Evolutionary conservation across 441 rosid species (phyloP), one percentile per base, ranked within the genome.

Genomic region (Macaranga tanarius): DNA sequence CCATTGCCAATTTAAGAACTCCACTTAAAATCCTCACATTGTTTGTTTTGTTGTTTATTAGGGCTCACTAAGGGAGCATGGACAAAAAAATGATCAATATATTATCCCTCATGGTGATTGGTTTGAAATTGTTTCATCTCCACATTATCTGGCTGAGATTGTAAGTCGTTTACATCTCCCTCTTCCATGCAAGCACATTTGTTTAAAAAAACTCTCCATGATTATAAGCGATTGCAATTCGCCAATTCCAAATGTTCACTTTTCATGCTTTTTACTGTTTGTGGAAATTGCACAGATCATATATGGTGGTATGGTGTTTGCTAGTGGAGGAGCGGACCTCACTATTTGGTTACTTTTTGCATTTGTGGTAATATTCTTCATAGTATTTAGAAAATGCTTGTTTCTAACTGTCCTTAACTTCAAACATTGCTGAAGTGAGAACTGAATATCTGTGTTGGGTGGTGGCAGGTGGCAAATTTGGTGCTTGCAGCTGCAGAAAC

Each of bases 111-210:
- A 61, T 62, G 98, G 96, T 51, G 86, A 91, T 84, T 90, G 97
- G 98, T 90, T 93, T 72, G 86, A 82, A 73, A 70, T 85, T 28
- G 94, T 91, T 50, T 93, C 97, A 38, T 79, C 79, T 40, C 96
- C 97, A 0, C 91, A 88, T 79, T 91, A 85, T 74, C 77, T 91
- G 73, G 93, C 97, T 8, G 95, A 93, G 81, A 91, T 93, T 42
- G 95, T 91, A 87, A 81, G 22, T 26, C 28, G 60, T 57, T 9
- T 3, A 12, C 52, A 12, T 11, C 19, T 48, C 52, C 52, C 52
- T 48, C 52, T 15, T 48, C 19, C 12, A 12, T 3, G 15, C 52
- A 48, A 15, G 15, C 52, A 48, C 15, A 15, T 48, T 11, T 15
- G 12, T 48, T 48, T 0, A 2, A 42, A 42, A 42, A 7, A 42